Percentiles rank a stretch among this genome's conserved stretches.
phyloP scores from a whole-genome alignment of 1,284 basidiomycete species.

The Cerioporus squamosus region DNA sequence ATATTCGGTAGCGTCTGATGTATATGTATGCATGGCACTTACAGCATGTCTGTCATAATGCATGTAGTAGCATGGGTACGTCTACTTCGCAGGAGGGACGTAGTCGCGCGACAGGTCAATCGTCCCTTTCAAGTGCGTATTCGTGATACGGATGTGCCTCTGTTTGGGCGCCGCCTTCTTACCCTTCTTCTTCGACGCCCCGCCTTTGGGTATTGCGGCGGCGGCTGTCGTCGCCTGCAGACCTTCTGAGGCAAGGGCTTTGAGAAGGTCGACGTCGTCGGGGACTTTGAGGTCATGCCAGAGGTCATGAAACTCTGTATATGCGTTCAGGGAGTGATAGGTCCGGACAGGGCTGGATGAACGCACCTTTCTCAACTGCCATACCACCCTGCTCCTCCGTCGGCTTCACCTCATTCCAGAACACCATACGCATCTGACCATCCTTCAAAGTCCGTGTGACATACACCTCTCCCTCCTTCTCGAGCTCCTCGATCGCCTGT shows the following conservation, averaged over 20 bases:
- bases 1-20: too few relatives aligned
- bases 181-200: constrained; percentile 76
- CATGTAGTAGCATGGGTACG: too few relatives aligned
- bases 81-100: constrained; percentile 50
- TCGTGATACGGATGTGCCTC: constrained; percentile 82
- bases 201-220: constrained; percentile 54
- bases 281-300: constrained; percentile 88
- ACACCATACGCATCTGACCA: constrained; percentile 85
- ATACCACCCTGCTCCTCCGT: constrained; percentile 70
- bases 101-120: constrained; percentile 84
- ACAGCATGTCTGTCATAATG: constrained; percentile 16
- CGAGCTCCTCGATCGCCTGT: constrained; percentile 81
- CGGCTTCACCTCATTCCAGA: constrained; percentile 88
- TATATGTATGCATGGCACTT: constrained; percentile 19
- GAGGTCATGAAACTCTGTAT: constrained; percentile 80
- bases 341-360: neutral
- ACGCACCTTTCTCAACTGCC: constrained; percentile 79
- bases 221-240: constrained; percentile 74
- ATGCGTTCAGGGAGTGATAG: neutral
- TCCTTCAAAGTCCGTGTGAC: constrained; percentile 86
- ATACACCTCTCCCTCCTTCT: constrained; percentile 86
- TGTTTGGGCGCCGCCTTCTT: constrained; percentile 78
- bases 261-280: constrained; percentile 80
- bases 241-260: constrained; percentile 78
- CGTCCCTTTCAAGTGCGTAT: constrained; percentile 82